A percentile compares a stretch with the other conserved stretches of the same genome.
phyloP scores from a whole-genome alignment of 2,329 filamentous ascomycete genomes.

The Neonectria coccinea region DNA sequence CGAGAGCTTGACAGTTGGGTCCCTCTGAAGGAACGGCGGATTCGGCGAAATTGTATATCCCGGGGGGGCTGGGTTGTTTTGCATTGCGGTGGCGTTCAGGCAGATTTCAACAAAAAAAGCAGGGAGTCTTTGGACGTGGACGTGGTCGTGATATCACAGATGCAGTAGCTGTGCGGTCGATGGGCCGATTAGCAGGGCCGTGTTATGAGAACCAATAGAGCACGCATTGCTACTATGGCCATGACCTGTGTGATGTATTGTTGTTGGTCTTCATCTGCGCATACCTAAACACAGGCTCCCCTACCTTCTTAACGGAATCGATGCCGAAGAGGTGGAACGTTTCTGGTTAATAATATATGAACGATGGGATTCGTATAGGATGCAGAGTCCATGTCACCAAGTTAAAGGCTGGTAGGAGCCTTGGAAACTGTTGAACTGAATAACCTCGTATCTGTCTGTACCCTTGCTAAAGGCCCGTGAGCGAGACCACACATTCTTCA shows the following conservation, averaged over 20 bases:
- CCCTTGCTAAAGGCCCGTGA: too few relatives aligned
- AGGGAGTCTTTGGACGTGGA: slow-evolving; percentile 40
- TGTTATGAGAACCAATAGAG: slow-evolving; percentile 14
- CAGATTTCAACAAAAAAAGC: slow-evolving; percentile 35
- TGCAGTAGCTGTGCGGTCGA: slow-evolving; percentile 3
- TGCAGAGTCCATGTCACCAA: too few relatives aligned
- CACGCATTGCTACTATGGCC: slow-evolving; percentile 15
- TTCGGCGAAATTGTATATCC: slow-evolving; percentile 38
- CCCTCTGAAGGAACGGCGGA: slow-evolving; percentile 37
- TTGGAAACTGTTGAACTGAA: too few relatives aligned
- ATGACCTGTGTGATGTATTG: neutral
- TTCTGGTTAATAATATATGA: neutral
- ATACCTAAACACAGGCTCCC: neutral
- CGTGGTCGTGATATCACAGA: slow-evolving; percentile 34
- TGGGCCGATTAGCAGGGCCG: slow-evolving; percentile 4
- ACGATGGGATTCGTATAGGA: neutral
- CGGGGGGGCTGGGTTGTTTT: slow-evolving; percentile 41
- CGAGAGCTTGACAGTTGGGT: slow-evolving; percentile 68
- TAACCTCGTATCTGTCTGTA: too few relatives aligned
- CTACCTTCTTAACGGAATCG: neutral
- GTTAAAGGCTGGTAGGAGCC: too few relatives aligned
- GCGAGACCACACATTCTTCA: too few relatives aligned
- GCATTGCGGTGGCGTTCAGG: slow-evolving; percentile 46
- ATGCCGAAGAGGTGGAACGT: too few relatives aligned
- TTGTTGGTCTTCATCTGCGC: neutral